Conservation (phyloP, 1,284 basidiomycete species). For the Cutaneotrichosporon curvatum region DNA sequence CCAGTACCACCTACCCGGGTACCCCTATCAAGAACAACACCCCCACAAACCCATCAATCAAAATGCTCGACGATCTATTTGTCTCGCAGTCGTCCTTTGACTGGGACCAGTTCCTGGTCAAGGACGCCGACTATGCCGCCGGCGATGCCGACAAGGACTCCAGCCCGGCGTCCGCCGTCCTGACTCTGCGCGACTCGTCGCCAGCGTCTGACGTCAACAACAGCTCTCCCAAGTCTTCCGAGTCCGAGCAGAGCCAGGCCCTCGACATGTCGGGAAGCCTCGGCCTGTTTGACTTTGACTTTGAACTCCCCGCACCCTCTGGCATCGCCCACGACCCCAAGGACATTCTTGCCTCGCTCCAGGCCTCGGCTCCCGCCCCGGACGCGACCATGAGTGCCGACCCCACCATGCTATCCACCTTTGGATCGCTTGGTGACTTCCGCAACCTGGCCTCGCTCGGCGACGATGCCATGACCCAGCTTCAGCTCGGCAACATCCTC, state of each 20-base stretch:
- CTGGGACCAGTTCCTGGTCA: conserved; percentile 29
- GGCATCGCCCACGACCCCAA: conserved; percentile 29
- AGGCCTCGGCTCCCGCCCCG: conserved; percentile 1
- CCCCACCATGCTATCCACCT: conserved; percentile 24
- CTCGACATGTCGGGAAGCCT: conserved; percentile 22
- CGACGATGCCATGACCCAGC: conserved; percentile 20
- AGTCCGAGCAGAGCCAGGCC: conserved; percentile 31
- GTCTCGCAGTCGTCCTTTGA: conserved; percentile 16
- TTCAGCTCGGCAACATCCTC: conserved; percentile 23
- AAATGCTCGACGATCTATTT: conserved; percentile 14
- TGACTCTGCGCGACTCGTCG: conserved; percentile 6
- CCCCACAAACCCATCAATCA: conserved; percentile 9
- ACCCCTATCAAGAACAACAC: neutral
- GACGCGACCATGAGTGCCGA: conserved; percentile 17
- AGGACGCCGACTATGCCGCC: conserved; percentile 18
- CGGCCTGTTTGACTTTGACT: conserved; percentile 18
- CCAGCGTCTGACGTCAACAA: conserved; percentile 12
- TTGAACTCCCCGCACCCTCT: conserved; percentile 18
- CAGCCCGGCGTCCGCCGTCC: conserved; percentile 9
- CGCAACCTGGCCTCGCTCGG: conserved; percentile 23
- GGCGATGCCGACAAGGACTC: conserved; percentile 5
- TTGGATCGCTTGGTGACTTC: conserved; percentile 25
- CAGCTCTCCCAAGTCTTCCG: conserved; percentile 23
- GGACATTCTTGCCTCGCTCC: conserved; percentile 19
- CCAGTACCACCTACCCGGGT: no score